phyloP scores from a whole-genome alignment of 768 basidiomycete genomes.

The Boletus edulis region DNA sequence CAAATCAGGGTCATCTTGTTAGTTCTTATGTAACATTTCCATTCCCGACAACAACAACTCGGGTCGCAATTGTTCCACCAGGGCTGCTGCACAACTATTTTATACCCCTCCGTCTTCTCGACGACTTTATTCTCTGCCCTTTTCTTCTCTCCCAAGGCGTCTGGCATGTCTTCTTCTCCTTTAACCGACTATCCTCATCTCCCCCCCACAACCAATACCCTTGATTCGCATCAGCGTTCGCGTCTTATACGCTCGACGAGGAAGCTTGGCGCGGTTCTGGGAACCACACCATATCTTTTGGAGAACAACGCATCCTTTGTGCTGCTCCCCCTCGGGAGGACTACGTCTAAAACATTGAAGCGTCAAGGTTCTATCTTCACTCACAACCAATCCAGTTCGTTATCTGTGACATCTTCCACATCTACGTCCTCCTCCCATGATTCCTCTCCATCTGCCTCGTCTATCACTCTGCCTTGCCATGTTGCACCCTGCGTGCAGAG shows the following conservation, averaged over 20 bases:
- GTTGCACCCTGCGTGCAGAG: not conserved
- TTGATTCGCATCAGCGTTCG: constrained; percentile 30
- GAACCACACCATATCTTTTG: constrained; percentile 36
- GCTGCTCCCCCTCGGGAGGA: constrained; percentile 21
- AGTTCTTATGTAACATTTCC: constrained; percentile 9
- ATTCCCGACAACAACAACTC: constrained; percentile 12
- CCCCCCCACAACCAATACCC: constrained; percentile 35
- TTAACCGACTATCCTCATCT: constrained; percentile 20
- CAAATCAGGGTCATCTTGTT: too few species aligned
- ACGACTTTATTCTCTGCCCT: not conserved
- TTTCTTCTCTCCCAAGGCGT: constrained; percentile 4
- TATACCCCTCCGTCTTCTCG: not conserved
- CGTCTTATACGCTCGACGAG: constrained; percentile 38
- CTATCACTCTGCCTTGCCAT: constrained; percentile 10
- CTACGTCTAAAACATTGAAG: constrained; percentile 20
- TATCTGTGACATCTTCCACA: constrained; percentile 21
- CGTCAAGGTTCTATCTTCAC: constrained; percentile 34
- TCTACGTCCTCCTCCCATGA: constrained; percentile 7
- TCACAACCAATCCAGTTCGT: constrained; percentile 18
- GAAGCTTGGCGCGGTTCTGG: constrained; percentile 36
- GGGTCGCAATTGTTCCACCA: constrained; percentile 7
- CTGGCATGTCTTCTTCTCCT: constrained; percentile 22
- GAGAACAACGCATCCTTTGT: constrained; percentile 24
- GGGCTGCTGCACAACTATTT: constrained; percentile 6
- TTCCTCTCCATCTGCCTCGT: constrained; percentile 18